These are phyloP conservation scores for Schizochytrium sp. DNA, from an alignment of 108 stramenopile species.

Conservation along the genomic window DNA sequence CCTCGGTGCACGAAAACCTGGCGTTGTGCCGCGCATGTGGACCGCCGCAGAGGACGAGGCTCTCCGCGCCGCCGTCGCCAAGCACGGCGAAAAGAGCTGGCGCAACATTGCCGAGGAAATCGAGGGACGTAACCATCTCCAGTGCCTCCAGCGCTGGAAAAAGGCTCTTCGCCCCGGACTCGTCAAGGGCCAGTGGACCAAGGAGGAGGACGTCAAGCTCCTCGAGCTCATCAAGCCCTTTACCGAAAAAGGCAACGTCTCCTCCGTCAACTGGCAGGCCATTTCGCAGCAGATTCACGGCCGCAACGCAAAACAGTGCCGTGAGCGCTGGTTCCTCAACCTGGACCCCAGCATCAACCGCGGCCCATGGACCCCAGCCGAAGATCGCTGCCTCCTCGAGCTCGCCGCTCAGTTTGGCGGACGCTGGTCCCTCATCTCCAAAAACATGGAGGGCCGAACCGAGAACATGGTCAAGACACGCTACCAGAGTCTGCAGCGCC, in stretches of 20 bases:
- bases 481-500: slow-evolving; percentile 26
- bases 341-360: slow-evolving; percentile 33
- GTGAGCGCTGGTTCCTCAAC: slow-evolving; percentile 36
- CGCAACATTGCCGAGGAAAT: slow-evolving; percentile 25
- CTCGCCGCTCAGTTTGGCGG: neutral
- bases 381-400: slow-evolving; percentile 19
- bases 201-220: slow-evolving; percentile 75
- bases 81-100: slow-evolving; percentile 28
- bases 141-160: slow-evolving; percentile 76
- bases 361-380: slow-evolving; percentile 38
- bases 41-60: slow-evolving; percentile 24
- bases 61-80: slow-evolving; percentile 21
- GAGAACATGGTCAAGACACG: slow-evolving; percentile 48
- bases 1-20: neutral
- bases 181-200: slow-evolving; percentile 93
- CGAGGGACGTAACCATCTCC: slow-evolving; percentile 22
- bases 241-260: slow-evolving; percentile 23
- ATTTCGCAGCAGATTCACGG: neutral
- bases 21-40: slow-evolving; percentile 35
- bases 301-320: slow-evolving; percentile 38
- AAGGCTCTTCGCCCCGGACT: slow-evolving; percentile 93
- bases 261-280: neutral
- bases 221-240: slow-evolving; percentile 33
- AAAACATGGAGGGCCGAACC: slow-evolving; percentile 32
- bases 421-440: slow-evolving; percentile 25